These are phyloP conservation scores for Tylopilus subfusipes DNA, from an alignment of 768 basidiomycete species.

Conservation along the genomic window DNA sequence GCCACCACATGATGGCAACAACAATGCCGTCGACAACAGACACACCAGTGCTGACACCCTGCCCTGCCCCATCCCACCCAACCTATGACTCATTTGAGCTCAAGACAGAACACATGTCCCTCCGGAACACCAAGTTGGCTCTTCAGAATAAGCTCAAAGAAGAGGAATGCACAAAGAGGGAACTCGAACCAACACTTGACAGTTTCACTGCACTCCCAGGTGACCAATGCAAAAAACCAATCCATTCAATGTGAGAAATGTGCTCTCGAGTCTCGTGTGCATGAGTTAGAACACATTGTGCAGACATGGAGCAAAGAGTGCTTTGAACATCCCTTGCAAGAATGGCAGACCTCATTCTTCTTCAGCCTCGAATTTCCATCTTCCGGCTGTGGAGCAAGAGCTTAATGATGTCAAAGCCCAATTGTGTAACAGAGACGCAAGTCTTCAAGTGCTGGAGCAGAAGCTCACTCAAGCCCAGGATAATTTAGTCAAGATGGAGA, in stretches of 20 bases:
- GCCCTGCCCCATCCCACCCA: too few relatives aligned
- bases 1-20: too few relatives aligned
- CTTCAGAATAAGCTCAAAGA: conserved; percentile 52
- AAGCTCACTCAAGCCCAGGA: conserved; percentile 49
- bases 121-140: conserved; percentile 50
- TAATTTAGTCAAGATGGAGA: conserved; percentile 50
- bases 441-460: conserved; percentile 40
- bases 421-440: conserved; percentile 43
- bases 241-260: conserved; percentile 58
- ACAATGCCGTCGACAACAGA: too few relatives aligned
- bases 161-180: conserved; percentile 47
- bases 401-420: conserved; percentile 45
- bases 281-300: conserved; percentile 49
- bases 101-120: conserved; percentile 48
- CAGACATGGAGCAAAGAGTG: conserved; percentile 34
- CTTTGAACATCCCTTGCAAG: conserved; percentile 33
- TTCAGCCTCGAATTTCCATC: conserved; percentile 49
- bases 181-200: conserved; percentile 58
- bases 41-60: too few relatives aligned
- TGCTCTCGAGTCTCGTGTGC: conserved; percentile 53
- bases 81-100: conserved; percentile 58
- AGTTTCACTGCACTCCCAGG: conserved; percentile 51
- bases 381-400: conserved; percentile 54
- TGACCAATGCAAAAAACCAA: conserved; percentile 38
- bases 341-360: conserved; percentile 53